Evolutionary conservation across 768 basidiomycete genomes (phyloP), one percentile per base, ranked within the genome.

Genomic region (Serendipita sp.): DNA sequence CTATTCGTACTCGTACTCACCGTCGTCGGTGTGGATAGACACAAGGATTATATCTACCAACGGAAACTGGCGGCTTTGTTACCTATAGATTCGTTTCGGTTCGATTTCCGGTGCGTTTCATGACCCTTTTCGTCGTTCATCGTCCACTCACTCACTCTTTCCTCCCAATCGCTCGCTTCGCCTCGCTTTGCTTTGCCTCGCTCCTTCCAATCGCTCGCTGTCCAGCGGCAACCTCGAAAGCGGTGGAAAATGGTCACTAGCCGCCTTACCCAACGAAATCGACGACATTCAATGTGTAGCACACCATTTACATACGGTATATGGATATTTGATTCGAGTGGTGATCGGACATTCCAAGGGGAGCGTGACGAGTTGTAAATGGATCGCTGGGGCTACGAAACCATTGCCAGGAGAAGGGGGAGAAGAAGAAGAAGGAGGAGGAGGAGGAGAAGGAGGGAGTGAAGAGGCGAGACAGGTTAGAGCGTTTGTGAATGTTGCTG

Each of bases 1-100:
- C 10, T 31, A 4, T 60, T 60, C 48, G 6, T 18, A 8, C 48
- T 31, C 29, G 29, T 2, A 60, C 16, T 27, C 16, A 60, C 11
- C 36, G 55, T 4, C 44, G 11, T 11, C 8, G 8, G 8, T n/a
- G 2, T 1, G n/a, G 69, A 55, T 72, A 91, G 88, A 69, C 89
- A 91, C 73, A 90, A 90, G 69, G 85, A 91, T 71, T 91, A 91
- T 74, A 72, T 91, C 55, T 90, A 86, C 76, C 85, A 87, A 72
- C 85, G 84, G 70, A 81, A 79, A 13, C 81, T 91, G 18, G 87
- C 86, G 2, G 71, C 73, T 44, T 77, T 75, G 43, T 72, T 90
- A 13, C 85, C 87, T 0, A 69, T 87, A 27, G 89, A 92, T 72
- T 90, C 88, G 2, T 90, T 91, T 71, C 80, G 88, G 36, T 90